These are phyloP conservation scores for Claviceps spartinae DNA, from an alignment of 2,329 filamentous ascomycete species.

Conservation along the genomic window DNA sequence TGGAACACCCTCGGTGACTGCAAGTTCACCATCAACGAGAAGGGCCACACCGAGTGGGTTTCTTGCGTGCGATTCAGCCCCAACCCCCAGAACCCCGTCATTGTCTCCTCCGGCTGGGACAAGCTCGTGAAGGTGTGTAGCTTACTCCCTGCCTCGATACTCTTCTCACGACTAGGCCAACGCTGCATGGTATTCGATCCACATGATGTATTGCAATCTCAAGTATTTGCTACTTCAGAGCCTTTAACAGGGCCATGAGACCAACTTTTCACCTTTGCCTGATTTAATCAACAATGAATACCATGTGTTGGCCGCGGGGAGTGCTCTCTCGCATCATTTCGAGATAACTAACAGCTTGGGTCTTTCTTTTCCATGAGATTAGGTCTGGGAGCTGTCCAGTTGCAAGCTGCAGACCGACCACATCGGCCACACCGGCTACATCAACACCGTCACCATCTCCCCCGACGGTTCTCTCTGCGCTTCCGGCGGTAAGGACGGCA, in stretches of 20 bases:
- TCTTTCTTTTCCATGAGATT: neutral
- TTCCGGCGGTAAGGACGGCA: slow-evolving; percentile 98
- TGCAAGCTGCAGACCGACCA: slow-evolving; percentile 99
- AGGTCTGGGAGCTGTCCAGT: slow-evolving; percentile 99
- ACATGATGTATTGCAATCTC: slow-evolving; percentile 84
- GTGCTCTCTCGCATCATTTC: neutral
- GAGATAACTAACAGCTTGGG: slow-evolving; percentile 4
- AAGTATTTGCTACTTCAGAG: slow-evolving; percentile 99
- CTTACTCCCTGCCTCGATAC: neutral
- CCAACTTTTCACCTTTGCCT: slow-evolving; percentile 82
- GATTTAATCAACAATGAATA: slow-evolving; percentile 31
- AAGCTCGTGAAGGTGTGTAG: slow-evolving; percentile 95
- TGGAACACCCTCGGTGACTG: slow-evolving; percentile 99
- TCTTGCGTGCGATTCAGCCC: slow-evolving; percentile 99
- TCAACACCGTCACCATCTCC: slow-evolving; percentile 99
- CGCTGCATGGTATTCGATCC: slow-evolving; percentile 2
- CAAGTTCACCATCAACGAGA: slow-evolving; percentile 99
- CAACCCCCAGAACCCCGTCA: slow-evolving; percentile 99
- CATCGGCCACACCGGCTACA: slow-evolving; percentile 99
- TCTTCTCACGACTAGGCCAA: neutral
- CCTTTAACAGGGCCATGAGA: slow-evolving; percentile 77
- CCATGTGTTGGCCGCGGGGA: neutral
- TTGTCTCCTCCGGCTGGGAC: slow-evolving; percentile 97
- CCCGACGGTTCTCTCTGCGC: slow-evolving; percentile 98
- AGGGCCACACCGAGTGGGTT: slow-evolving; percentile 99